These are phyloP conservation scores for Ceratocystiopsis sp. DNA, from an alignment of 2,329 filamentous ascomycete species.

Conservation along the genomic window DNA sequence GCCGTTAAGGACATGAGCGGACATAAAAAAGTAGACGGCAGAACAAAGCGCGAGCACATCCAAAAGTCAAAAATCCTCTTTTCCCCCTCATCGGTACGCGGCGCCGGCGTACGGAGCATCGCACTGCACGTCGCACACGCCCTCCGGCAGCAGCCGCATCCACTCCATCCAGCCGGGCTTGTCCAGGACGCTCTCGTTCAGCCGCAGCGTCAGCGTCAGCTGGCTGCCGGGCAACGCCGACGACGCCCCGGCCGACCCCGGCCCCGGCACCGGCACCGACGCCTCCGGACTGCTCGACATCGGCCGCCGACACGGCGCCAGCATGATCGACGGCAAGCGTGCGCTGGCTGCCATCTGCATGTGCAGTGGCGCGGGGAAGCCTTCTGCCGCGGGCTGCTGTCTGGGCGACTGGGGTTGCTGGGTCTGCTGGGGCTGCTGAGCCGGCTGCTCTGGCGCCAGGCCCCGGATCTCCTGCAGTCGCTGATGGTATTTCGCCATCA, in stretches of 20 bases:
- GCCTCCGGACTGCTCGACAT: conserved; percentile 25
- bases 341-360: conserved; percentile 37
- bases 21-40: too few species aligned
- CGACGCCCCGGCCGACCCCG: too few species aligned
- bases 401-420: too few species aligned
- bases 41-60: too few species aligned
- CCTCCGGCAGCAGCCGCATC: conserved; percentile 40
- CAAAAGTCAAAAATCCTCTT: too few species aligned
- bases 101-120: conserved; percentile 27
- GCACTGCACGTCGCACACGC: conserved; percentile 36
- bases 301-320: conserved; percentile 30
- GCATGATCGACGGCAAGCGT: conserved; percentile 36
- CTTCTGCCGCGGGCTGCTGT: conserved; percentile 16
- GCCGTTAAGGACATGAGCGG: too few species aligned
- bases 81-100: conserved; percentile 17
- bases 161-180: conserved; percentile 39
- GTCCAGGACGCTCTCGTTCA: conserved; percentile 33
- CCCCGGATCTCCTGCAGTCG: conserved; percentile 12
- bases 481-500: conserved; percentile 30
- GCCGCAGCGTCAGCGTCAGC: conserved; percentile 31
- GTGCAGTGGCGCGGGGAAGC: conserved; percentile 36
- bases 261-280: neutral
- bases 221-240: conserved; percentile 18
- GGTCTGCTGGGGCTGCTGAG: too few species aligned
- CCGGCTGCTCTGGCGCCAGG: conserved; percentile 25